phyloP scores from a whole-genome alignment of 2,329 filamentous ascomycete species.

The Parastagonospora avenae region DNA sequence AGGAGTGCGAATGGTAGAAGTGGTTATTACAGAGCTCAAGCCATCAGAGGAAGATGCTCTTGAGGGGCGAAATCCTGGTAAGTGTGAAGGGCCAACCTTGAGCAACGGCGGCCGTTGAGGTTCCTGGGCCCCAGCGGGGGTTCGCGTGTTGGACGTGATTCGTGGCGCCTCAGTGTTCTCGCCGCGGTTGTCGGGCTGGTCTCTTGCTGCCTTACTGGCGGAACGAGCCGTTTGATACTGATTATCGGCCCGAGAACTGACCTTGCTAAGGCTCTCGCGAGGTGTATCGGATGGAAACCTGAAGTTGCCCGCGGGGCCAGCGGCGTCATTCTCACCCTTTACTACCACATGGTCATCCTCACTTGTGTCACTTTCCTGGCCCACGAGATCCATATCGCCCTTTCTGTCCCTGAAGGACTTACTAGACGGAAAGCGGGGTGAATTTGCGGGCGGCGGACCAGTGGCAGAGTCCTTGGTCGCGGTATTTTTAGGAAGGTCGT shows the following conservation, averaged over 20 bases:
- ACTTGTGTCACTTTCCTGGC: constrained; percentile 39
- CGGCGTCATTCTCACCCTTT: constrained; percentile 24
- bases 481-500: constrained; percentile 23
- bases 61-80: constrained; percentile 55
- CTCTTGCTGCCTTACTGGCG: constrained; percentile 22
- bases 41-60: constrained; percentile 54
- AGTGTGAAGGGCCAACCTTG: constrained; percentile 52
- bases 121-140: constrained; percentile 31
- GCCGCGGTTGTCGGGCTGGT: constrained; percentile 29
- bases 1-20: constrained; percentile 39
- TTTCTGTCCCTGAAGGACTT: constrained; percentile 25
- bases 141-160: constrained; percentile 25
- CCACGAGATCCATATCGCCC: constrained; percentile 29
- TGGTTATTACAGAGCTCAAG: constrained; percentile 44
- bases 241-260: constrained; percentile 30
- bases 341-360: constrained; percentile 38
- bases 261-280: constrained; percentile 26
- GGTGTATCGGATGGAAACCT: constrained; percentile 25
- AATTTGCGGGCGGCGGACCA: constrained; percentile 13
- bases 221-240: constrained; percentile 29
- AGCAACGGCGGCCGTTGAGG: constrained; percentile 49
- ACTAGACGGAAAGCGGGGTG: constrained; percentile 23
- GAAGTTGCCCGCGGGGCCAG: constrained; percentile 27
- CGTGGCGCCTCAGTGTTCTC: constrained; percentile 28
- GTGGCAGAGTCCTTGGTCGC: constrained; percentile 22